A percentile compares a stretch with the other conserved stretches of the same genome.
phyloP scores from a whole-genome alignment of 73 alveolate genomes.

The Tetrahymena thermophila region DNA sequence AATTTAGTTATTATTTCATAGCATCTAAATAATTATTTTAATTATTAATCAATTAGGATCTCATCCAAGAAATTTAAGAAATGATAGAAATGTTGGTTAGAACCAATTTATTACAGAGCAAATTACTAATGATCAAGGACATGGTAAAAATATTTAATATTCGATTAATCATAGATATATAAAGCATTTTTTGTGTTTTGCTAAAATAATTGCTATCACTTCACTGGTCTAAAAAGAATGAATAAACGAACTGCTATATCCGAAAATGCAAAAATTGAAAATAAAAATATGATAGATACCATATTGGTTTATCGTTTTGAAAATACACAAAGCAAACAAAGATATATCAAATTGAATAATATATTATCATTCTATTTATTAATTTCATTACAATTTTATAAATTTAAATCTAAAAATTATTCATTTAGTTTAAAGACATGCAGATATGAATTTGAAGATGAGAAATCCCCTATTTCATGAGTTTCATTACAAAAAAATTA shows the following conservation, averaged over 20 bases:
- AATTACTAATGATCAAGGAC: neutral
- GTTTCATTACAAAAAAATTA: neutral
- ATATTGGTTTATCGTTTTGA: too few relatives aligned
- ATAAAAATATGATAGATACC: too few relatives aligned
- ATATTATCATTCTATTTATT: neutral
- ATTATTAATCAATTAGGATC: neutral
- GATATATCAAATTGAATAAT: too few relatives aligned
- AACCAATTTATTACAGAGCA: neutral
- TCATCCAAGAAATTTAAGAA: neutral
- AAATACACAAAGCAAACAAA: too few relatives aligned
- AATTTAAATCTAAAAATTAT: neutral
- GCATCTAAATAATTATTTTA: neutral
- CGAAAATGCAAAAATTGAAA: neutral
- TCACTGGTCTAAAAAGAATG: neutral
- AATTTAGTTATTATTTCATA: too few relatives aligned
- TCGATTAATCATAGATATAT: neutral
- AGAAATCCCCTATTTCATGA: neutral
- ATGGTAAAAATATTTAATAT: neutral
- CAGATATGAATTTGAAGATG: neutral
- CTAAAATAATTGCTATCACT: neutral
- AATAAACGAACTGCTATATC: neutral
- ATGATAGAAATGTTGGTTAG: neutral
- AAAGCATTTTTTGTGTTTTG: neutral
- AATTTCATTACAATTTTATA: neutral
- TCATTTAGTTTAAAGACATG: neutral